Conservation (phyloP, 2,329 filamentous ascomycete species). For the Lachnellula cervina region DNA sequence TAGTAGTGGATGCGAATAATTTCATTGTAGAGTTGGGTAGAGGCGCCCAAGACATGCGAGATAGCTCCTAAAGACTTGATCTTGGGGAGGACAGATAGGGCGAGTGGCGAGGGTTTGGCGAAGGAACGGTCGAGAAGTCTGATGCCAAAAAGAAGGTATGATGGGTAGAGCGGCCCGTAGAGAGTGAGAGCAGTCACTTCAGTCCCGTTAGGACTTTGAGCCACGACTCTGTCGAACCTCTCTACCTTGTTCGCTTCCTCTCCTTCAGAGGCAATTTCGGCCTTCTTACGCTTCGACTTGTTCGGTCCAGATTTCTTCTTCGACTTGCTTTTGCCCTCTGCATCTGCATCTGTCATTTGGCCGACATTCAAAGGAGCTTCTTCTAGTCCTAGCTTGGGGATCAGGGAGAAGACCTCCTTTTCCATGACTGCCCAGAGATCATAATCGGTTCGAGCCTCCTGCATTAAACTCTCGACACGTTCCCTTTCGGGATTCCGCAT, state of each 20-base stretch:
- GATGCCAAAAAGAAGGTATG: slow-evolving; percentile 54
- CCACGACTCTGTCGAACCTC: neutral
- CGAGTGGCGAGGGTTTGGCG: slow-evolving; percentile 50
- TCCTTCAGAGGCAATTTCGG: neutral
- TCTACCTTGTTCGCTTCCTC: neutral
- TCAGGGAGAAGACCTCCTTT: slow-evolving; percentile 58
- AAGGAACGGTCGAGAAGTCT: slow-evolving; percentile 55
- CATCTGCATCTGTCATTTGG: slow-evolving; percentile 12
- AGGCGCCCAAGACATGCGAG: slow-evolving; percentile 67
- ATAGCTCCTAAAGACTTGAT: slow-evolving; percentile 64
- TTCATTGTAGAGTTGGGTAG: slow-evolving; percentile 64
- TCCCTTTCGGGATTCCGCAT: slow-evolving; percentile 41
- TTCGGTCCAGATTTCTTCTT: neutral
- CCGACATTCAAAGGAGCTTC: slow-evolving; percentile 15
- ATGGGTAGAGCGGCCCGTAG: slow-evolving; percentile 61
- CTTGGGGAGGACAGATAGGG: slow-evolving; percentile 58
- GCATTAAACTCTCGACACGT: slow-evolving; percentile 51
- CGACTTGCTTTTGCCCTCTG: slow-evolving; percentile 2
- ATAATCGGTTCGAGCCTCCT: slow-evolving; percentile 52
- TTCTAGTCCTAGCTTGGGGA: slow-evolving; percentile 50
- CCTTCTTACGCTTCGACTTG: slow-evolving; percentile 1
- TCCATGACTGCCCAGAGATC: slow-evolving; percentile 65
- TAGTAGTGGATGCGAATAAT: slow-evolving; percentile 59
- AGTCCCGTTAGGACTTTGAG: neutral
- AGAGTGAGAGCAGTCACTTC: slow-evolving; percentile 39